phyloP scores from a whole-genome alignment of 2,329 filamentous ascomycete species.

The Metarhizium rileyi region DNA sequence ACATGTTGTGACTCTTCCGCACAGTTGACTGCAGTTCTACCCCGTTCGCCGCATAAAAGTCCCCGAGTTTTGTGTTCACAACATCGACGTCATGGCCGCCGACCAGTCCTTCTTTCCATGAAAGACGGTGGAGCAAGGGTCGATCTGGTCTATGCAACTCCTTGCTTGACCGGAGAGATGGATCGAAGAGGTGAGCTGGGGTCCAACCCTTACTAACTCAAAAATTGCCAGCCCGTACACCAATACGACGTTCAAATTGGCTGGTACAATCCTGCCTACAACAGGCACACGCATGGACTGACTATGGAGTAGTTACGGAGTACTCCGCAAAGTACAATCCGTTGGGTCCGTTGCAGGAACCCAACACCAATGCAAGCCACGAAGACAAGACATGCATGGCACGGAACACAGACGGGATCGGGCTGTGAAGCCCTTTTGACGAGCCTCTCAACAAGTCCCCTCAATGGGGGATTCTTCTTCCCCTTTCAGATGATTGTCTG shows the following conservation, averaged over 20 bases:
- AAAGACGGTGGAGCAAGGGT: background rate
- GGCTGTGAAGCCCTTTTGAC: background rate
- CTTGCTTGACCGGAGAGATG: background rate
- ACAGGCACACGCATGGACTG: too few species aligned
- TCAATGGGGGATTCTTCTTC: too few species aligned
- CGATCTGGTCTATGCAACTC: background rate
- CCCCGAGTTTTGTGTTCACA: background rate
- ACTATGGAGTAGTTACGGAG: background rate
- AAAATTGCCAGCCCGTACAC: background rate
- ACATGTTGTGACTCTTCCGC: background rate
- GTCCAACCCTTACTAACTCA: background rate
- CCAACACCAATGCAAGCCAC: slow-evolving; percentile 4
- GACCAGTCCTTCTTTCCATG: background rate
- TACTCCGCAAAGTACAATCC: background rate
- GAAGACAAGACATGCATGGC: slow-evolving; percentile 3
- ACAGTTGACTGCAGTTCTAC: background rate
- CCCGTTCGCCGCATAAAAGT: too few species aligned
- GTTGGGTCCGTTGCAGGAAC: slow-evolving; percentile 2
- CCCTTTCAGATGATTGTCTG: background rate
- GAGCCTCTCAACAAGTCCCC: background rate
- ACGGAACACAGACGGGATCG: background rate
- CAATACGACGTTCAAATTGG: background rate
- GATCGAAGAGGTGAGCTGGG: background rate
- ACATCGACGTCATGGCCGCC: background rate
- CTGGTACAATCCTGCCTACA: too few species aligned